phyloP scores from a whole-genome alignment of 2,329 filamentous ascomycete genomes.

The Stachybotrys chlorohalonatus region DNA sequence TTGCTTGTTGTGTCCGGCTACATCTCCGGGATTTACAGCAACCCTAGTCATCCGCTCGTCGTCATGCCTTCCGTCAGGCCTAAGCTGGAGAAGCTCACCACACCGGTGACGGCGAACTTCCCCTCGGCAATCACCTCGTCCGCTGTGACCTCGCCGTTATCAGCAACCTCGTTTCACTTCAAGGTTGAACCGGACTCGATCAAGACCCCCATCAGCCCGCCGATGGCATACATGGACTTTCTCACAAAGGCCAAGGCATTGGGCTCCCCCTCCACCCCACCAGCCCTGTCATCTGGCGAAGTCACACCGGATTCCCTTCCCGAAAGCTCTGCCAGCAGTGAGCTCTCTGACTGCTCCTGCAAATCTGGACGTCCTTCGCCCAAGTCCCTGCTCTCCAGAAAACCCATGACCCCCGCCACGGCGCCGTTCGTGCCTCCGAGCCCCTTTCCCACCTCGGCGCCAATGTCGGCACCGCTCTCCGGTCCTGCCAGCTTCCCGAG shows the following conservation, averaged over 20 bases:
- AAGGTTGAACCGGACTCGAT: slow-evolving; percentile 44
- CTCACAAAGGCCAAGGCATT: slow-evolving; percentile 69
- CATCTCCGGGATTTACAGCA: neutral
- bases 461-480: slow-evolving; percentile 54
- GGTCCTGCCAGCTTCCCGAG: slow-evolving; percentile 53
- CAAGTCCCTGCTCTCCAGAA: slow-evolving; percentile 31
- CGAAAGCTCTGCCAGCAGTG: slow-evolving; percentile 49
- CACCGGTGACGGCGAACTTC: slow-evolving; percentile 46
- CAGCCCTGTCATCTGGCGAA: slow-evolving; percentile 32
- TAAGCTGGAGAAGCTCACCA: slow-evolving; percentile 20
- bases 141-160: slow-evolving; percentile 58
- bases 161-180: slow-evolving; percentile 27
- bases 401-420: slow-evolving; percentile 21
- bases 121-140: slow-evolving; percentile 47
- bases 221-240: slow-evolving; percentile 85
- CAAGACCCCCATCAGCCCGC: slow-evolving; percentile 89
- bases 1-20: neutral
- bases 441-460: slow-evolving; percentile 39
- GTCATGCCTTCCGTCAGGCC: slow-evolving; percentile 1
- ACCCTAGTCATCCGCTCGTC: neutral
- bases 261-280: slow-evolving; percentile 50
- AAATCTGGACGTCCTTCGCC: slow-evolving; percentile 44
- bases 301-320: slow-evolving; percentile 40
- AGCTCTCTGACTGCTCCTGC: slow-evolving; percentile 47
- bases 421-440: slow-evolving; percentile 34